A percentile compares a stretch with the other conserved stretches of the same genome.
Conservation (phyloP, 2,329 filamentous ascomycete genomes). For the Orbilia ellipsospora region DNA sequence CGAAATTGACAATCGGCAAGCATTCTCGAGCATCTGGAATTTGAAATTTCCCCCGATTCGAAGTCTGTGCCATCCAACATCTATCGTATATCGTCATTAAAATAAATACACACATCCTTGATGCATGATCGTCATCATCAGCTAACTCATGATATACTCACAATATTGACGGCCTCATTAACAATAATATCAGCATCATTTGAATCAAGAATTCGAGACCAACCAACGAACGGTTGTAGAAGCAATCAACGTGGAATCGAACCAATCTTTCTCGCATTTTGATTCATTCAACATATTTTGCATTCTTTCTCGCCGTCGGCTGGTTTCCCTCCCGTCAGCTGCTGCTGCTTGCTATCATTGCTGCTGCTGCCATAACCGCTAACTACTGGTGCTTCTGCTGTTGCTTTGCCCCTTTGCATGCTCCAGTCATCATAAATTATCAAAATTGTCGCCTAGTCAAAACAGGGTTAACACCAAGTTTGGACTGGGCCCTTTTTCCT, state of each 20-base stretch:
- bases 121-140: no score
- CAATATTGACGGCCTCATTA: no score
- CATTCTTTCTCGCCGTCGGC: no score
- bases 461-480: conserved; percentile 8
- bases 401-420: conserved; percentile 3
- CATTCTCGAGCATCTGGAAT: conserved; percentile 48
- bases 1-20: conserved; percentile 4
- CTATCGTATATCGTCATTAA: background rate
- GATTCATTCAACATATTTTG: no score
- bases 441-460: conserved; percentile 8
- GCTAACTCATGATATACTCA: no score
- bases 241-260: no score
- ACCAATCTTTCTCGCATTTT: no score
- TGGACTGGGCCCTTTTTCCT: background rate
- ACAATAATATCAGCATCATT: no score
- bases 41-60: conserved; percentile 27
- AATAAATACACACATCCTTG: background rate
- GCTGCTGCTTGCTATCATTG: background rate
- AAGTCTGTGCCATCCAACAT: conserved; percentile 9
- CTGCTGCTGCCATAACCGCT: background rate
- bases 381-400: background rate
- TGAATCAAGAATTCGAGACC: no score
- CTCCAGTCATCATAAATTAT: background rate
- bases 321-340: background rate
- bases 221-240: no score